These are phyloP conservation scores for Monosporascus ibericus DNA, from an alignment of 2,329 filamentous ascomycete species.

Conservation along the genomic window DNA sequence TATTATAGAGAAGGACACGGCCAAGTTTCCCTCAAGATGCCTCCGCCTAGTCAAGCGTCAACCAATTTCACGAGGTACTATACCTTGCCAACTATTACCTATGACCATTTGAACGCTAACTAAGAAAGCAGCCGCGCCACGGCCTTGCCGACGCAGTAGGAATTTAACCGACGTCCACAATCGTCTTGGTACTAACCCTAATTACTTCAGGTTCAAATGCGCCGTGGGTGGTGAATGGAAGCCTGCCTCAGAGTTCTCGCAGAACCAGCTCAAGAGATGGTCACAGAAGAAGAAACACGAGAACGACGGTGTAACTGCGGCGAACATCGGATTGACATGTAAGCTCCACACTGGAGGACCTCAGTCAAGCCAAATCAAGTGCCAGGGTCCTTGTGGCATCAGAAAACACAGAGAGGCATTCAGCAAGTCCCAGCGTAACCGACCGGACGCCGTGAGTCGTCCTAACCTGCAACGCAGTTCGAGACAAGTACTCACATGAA, in stretches of 20 bases:
- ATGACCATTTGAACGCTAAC: slow-evolving; percentile 1
- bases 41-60: no score
- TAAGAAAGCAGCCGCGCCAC: slow-evolving; percentile 1
- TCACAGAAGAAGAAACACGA: slow-evolving; percentile 4
- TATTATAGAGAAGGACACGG: no score
- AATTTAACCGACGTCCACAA: slow-evolving; percentile 2
- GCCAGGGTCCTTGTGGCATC: slow-evolving; percentile 27
- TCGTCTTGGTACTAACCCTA: slow-evolving; percentile 2
- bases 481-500: slow-evolving; percentile 2
- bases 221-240: slow-evolving; percentile 24
- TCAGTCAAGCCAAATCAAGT: slow-evolving; percentile 11
- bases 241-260: slow-evolving; percentile 20
- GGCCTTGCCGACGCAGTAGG: slow-evolving; percentile 12
- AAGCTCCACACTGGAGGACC: slow-evolving; percentile 16
- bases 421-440: slow-evolving; percentile 27
- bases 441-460: slow-evolving; percentile 22
- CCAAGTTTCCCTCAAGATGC: no score
- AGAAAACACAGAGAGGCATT: slow-evolving; percentile 22
- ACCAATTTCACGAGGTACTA: neutral
- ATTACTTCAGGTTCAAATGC: slow-evolving; percentile 24
- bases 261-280: slow-evolving; percentile 23
- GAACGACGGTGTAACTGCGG: slow-evolving; percentile 10
- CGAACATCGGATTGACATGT: slow-evolving; percentile 23
- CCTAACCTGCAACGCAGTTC: neutral
- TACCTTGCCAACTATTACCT: neutral